Conservation (phyloP, 495 filamentous ascomycete genomes). For the Immersiella caudata region DNA sequence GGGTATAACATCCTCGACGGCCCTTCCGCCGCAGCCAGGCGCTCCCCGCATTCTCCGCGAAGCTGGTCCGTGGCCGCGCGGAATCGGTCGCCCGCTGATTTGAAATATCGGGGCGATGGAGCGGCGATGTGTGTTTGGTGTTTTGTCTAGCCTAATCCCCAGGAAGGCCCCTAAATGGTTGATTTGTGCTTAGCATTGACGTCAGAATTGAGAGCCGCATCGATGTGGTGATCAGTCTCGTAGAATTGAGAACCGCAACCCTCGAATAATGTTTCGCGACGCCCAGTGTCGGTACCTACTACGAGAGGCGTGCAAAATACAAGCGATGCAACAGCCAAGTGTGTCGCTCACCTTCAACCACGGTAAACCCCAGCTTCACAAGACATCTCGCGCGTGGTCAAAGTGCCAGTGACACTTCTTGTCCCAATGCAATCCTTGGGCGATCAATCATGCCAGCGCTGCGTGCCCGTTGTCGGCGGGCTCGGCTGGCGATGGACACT, state of each 20-base stretch:
- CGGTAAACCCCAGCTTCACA: background rate
- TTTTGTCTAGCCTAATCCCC: conserved; percentile 5
- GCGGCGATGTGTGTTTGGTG: conserved; percentile 2
- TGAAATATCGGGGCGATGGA: background rate
- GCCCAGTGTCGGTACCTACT: background rate
- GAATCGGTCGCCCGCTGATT: background rate
- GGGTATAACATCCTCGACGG: background rate
- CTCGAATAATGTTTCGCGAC: conserved; percentile 23
- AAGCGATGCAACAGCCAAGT: background rate
- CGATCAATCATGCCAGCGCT: conserved; percentile 9
- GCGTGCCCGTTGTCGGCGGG: background rate
- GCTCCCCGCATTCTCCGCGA: background rate
- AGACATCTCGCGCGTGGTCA: background rate
- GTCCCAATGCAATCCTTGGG: background rate
- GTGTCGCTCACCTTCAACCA: background rate
- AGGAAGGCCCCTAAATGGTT: background rate
- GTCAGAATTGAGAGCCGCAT: conserved; percentile 17
- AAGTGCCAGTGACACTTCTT: background rate
- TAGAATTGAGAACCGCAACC: conserved; percentile 23
- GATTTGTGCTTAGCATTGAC: background rate
- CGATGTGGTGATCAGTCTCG: conserved; percentile 35
- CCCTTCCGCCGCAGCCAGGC: background rate
- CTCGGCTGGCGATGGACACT: background rate
- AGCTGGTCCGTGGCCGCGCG: background rate
- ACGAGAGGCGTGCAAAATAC: background rate